Conservation (phyloP, 192 early-diverging fungal species). For the Rhizophagus sp. region DNA sequence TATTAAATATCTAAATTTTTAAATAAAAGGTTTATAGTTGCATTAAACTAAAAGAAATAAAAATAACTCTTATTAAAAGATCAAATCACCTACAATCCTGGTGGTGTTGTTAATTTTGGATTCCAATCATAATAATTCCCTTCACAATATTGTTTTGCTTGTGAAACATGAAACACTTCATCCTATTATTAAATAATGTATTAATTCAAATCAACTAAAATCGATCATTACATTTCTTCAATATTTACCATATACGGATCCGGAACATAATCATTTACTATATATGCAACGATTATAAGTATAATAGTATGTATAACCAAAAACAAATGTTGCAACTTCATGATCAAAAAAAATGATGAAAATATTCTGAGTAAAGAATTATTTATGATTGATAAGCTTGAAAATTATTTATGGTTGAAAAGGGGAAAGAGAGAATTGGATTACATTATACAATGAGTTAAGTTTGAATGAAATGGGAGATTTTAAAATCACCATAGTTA, state of each 20-base stretch:
- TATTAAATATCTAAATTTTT: slow-evolving; percentile 13
- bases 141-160: slow-evolving; percentile 83
- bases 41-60: no score
- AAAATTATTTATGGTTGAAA: no score
- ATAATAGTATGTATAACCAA: neutral
- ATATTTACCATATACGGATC: slow-evolving; percentile 27
- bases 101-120: slow-evolving; percentile 96
- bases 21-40: neutral
- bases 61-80: no score
- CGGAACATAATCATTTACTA: slow-evolving; percentile 19
- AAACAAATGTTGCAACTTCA: neutral
- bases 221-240: neutral
- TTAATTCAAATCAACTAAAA: neutral
- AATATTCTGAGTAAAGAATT: no score
- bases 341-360: no score
- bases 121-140: slow-evolving; percentile 77
- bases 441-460: no score
- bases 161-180: slow-evolving; percentile 92
- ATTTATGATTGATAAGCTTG: no score
- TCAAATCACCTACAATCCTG: slow-evolving; percentile 74
- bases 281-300: neutral
- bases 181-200: slow-evolving; percentile 59
- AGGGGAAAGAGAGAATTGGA: no score
- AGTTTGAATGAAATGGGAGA: no score
- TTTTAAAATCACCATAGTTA: no score